Conservation (phyloP, 768 basidiomycete species). For the Suillus luteus region DNA sequence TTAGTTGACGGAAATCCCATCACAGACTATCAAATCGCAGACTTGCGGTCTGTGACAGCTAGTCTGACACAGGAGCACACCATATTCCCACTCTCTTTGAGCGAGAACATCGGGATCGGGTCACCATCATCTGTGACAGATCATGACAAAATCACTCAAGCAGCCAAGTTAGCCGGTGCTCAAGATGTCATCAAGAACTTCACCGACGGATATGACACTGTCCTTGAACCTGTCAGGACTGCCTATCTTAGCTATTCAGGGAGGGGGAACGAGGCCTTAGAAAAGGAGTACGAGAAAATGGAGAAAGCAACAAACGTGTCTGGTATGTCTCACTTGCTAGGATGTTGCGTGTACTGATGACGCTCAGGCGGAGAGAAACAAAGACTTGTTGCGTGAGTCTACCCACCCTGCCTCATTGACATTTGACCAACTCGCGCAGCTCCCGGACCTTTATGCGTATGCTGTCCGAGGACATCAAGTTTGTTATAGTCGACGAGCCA, state of each 20-base stretch:
- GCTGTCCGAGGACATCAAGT: conserved; percentile 29
- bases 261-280: conserved; percentile 16
- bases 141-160: conserved; percentile 20
- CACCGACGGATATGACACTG: conserved; percentile 38
- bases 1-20: conserved; percentile 40
- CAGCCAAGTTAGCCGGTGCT: conserved; percentile 40
- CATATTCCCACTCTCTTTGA: conserved; percentile 39
- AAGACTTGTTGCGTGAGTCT: conserved; percentile 29
- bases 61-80: conserved; percentile 44
- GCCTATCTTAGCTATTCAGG: conserved; percentile 32
- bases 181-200: conserved; percentile 42
- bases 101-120: conserved; percentile 45
- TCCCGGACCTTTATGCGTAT: conserved; percentile 46
- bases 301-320: conserved; percentile 27
- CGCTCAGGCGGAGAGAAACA: conserved; percentile 34
- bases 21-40: conserved; percentile 30
- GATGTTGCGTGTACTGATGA: not conserved
- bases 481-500: conserved; percentile 40
- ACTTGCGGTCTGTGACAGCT: conserved; percentile 41
- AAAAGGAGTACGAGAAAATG: conserved; percentile 22
- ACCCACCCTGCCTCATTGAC: not conserved
- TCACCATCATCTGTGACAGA: conserved; percentile 21
- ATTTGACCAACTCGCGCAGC: conserved; percentile 14
- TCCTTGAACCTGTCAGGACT: conserved; percentile 35
- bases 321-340: conserved; percentile 15